Evolutionary conservation across 202 grass and related monocot species (phyloP), one percentile per base, ranked within the genome.

Genomic region (Schoenoplectus tabernaemontani): DNA sequence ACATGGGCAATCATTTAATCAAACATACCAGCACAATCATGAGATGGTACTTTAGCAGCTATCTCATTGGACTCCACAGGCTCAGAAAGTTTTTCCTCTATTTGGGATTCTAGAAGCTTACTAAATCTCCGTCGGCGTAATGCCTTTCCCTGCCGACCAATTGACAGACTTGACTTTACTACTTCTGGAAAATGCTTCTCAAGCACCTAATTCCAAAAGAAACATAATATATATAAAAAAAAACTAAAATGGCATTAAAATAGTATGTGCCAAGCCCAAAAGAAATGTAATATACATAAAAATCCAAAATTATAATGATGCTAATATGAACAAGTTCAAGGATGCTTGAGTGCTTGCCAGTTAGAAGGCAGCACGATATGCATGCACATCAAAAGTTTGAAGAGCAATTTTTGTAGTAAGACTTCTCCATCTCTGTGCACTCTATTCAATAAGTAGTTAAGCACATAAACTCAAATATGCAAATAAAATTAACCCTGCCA

Each of bases 101-200:
- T 78, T 15, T 81, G 76, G 37, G 86, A 90, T 85, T 94, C 89
- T 77, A 92, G 43, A 84, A 87, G 81, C 80, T 87, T 92, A 64
- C 48, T 53, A 74, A 87, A 78, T 69, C 79, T 90, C 85, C 83
- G 96, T 36, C 85, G 85, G 23, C 85, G 78, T 59, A 98, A 78
- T 85, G 96, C 88, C 92, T 95, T 98, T 68, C 91, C 96, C 87
- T 95, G 88, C 60, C 91, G 89, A 78, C 88, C 96, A 80, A 98
- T 92, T 69, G 96, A 98, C 80, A 86, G 96, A 53, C 82, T 95
- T 81, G 81, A 88, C 82, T 57, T 89, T 79, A 83, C 81, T 68
- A 91, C 53, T 63, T 90, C 78, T 33, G 91, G 90, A 78, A 91
- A 93, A 86, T 84, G 81, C 81, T 86, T 98, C 78, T 89, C 89